A percentile compares a stretch with the other conserved stretches of the same genome.
Evolutionary conservation across 805 yeast species (phyloP).

Genomic region (Candida nanaspora): DNA sequence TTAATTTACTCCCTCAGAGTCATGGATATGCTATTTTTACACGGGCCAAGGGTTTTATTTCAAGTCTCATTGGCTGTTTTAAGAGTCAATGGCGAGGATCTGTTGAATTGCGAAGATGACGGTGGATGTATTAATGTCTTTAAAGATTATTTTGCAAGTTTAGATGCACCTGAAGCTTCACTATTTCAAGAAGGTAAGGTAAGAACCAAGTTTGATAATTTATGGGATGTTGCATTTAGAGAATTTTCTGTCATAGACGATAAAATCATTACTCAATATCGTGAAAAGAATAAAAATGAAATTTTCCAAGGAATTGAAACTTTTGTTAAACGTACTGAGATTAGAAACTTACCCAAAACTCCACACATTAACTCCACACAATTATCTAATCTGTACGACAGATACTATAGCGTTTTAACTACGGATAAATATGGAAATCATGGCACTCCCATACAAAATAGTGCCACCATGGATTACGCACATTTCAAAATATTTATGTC

Average conservation of each 20-base stretch:
- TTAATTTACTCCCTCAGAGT: conserved; percentile 87
- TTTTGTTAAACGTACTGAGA: conserved; percentile 86
- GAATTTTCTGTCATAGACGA: conserved; percentile 82
- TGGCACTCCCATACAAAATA: conserved; percentile 55
- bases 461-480: conserved; percentile 60
- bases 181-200: conserved; percentile 54
- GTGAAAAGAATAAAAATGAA: conserved; percentile 64
- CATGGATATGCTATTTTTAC: conserved; percentile 80
- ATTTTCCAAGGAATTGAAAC: conserved; percentile 82
- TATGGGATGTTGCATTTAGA: conserved; percentile 85
- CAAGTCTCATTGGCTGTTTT: conserved; percentile 92
- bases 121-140: conserved; percentile 84
- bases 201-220: conserved; percentile 81
- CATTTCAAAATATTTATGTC: conserved; percentile 70
- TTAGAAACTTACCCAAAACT: conserved; percentile 77
- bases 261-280: conserved; percentile 57
- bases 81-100: conserved; percentile 78
- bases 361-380: conserved; percentile 50
- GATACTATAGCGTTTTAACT: conserved; percentile 68
- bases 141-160: conserved; percentile 69
- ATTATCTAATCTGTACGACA: conserved; percentile 70
- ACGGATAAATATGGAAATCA: conserved; percentile 46
- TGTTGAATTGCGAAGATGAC: conserved; percentile 78
- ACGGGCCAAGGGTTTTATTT: conserved; percentile 84
- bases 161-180: conserved; percentile 75